Percentiles rank a stretch among this genome's conserved stretches.
phyloP scores from a whole-genome alignment of 495 filamentous ascomycete genomes.

The Aspergillus ellipticus region DNA sequence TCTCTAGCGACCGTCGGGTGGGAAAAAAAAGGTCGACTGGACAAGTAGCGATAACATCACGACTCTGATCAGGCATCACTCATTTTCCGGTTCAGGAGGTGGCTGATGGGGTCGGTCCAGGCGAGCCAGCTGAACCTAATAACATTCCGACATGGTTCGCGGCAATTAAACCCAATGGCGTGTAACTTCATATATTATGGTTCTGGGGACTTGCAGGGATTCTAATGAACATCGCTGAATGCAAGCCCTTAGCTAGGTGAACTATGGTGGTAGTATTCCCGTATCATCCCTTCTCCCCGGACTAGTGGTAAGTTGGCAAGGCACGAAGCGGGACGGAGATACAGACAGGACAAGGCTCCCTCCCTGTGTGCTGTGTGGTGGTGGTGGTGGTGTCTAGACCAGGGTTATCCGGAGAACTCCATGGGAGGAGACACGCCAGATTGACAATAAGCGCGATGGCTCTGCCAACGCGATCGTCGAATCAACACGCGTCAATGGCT shows the following conservation, averaged over 20 bases:
- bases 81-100: conserved; percentile 20
- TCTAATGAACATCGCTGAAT: background rate
- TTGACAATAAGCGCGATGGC: conserved; percentile 24
- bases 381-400: conserved; percentile 15
- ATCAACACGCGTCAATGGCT: conserved; percentile 24
- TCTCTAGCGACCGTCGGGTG: background rate
- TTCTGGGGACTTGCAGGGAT: conserved; percentile 6
- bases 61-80: background rate
- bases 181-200: conserved; percentile 2
- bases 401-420: conserved; percentile 8
- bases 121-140: conserved; percentile 4
- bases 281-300: conserved; percentile 4
- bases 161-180: conserved; percentile 2
- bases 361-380: too few relatives aligned
- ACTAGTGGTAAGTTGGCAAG: conserved; percentile 12
- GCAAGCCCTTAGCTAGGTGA: conserved; percentile 5
- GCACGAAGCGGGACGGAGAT: conserved; percentile 1
- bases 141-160: background rate
- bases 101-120: conserved; percentile 15
- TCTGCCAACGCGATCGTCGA: conserved; percentile 23
- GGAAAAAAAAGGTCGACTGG: background rate
- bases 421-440: conserved; percentile 17
- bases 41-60: background rate
- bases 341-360: background rate
- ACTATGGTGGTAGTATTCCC: conserved; percentile 6